Evolutionary conservation across 768 basidiomycete genomes (phyloP).

Genomic region (Boletus eberwhitei): DNA sequence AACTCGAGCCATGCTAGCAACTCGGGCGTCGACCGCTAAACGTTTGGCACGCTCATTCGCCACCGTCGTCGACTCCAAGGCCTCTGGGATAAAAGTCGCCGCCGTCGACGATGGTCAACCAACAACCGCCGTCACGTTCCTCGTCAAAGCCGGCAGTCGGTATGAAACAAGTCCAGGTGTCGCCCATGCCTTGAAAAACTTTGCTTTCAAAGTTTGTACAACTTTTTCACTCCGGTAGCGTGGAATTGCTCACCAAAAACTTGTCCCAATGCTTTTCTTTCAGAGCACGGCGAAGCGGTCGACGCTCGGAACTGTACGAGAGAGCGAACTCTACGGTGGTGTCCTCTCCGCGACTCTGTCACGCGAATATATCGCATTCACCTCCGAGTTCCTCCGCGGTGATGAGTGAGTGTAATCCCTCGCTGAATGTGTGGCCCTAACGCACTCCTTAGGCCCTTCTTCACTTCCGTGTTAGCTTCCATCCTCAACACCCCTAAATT

Average conservation of each 20-base stretch:
- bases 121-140: conserved; percentile 81
- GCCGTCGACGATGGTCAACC: conserved; percentile 80
- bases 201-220: conserved; percentile 89
- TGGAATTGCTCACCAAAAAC: not conserved
- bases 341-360: conserved; percentile 80
- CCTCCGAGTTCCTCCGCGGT: conserved; percentile 91
- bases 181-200: conserved; percentile 95
- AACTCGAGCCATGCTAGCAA: conserved; percentile 50
- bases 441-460: conserved; percentile 60
- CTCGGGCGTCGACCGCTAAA: conserved; percentile 57
- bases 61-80: conserved; percentile 65
- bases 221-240: not conserved
- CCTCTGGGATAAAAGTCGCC: conserved; percentile 79
- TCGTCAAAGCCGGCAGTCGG: conserved; percentile 90
- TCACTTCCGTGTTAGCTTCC: conserved; percentile 84
- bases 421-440: not conserved
- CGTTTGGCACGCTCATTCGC: conserved; percentile 73
- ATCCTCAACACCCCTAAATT: conserved; percentile 81
- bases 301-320: conserved; percentile 84
- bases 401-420: conserved; percentile 77
- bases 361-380: conserved; percentile 88
- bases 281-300: conserved; percentile 89
- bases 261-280: not conserved
- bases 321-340: conserved; percentile 92
- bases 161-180: conserved; percentile 87